Evolutionary conservation across 2,329 filamentous ascomycete species (phyloP).

Genomic region (Talaromyces atroroseus): DNA sequence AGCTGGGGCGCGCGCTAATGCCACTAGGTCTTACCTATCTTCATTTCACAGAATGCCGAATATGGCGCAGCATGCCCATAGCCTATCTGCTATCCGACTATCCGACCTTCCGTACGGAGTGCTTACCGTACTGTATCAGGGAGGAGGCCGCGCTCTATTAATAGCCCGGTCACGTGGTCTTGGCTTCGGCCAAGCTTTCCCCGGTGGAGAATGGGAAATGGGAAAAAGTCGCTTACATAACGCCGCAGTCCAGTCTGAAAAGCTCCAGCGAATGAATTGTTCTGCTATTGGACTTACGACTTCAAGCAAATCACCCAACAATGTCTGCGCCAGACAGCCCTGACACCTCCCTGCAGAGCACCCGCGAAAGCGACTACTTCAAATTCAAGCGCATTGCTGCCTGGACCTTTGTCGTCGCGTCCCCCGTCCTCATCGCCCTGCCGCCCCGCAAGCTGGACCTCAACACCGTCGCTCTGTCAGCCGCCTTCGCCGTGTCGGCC

Average conservation of each 20-base stretch:
- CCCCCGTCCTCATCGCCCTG: constrained; percentile 21
- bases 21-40: neutral
- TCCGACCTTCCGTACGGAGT: too few species aligned
- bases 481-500: constrained; percentile 26
- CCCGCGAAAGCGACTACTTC: constrained; percentile 32
- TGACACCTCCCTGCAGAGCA: neutral
- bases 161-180: neutral
- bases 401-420: constrained; percentile 31
- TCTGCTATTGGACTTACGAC: too few species aligned
- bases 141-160: neutral
- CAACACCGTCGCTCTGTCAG: constrained; percentile 32
- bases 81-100: too few species aligned
- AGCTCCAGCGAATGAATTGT: neutral
- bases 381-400: constrained; percentile 38
- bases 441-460: constrained; percentile 36
- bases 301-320: neutral
- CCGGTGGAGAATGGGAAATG: too few species aligned
- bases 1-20: neutral
- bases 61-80: too few species aligned
- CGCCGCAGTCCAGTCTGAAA: neutral
- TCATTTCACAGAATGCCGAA: neutral
- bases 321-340: neutral
- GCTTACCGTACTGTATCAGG: too few species aligned
- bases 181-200: neutral
- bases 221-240: neutral